phyloP scores from a whole-genome alignment of 441 rosid species.

The Eutrema salsugineum region DNA sequence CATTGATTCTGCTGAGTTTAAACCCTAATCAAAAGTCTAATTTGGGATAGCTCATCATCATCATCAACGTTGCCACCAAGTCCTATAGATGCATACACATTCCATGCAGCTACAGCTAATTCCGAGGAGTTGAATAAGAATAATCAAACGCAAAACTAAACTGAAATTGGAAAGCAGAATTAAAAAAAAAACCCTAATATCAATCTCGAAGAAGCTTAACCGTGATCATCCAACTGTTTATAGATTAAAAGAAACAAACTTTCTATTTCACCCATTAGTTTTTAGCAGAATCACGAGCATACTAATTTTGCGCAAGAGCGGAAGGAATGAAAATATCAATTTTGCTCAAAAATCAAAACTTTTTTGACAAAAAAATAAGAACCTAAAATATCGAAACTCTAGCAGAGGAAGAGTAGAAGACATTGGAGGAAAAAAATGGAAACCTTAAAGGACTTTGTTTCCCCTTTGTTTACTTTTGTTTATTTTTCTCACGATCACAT shows the following conservation, averaged over 20 bases:
- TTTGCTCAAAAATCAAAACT: not conserved
- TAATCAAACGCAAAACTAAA: not conserved
- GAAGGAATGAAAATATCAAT: not conserved
- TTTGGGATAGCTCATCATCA: not conserved
- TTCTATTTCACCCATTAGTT: not conserved
- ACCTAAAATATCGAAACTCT: not conserved
- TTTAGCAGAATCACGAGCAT: not conserved
- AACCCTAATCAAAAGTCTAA: not conserved
- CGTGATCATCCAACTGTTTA: constrained; percentile 10
- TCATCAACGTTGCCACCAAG: not conserved
- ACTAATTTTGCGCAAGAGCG: not conserved
- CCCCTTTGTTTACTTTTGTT: not conserved
- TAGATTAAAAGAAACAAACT: constrained; percentile 8
- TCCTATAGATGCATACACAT: not conserved
- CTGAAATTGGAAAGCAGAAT: not conserved
- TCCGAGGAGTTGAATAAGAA: not conserved
- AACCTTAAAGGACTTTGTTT: not conserved
- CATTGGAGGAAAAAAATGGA: not conserved
- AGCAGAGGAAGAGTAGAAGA: not conserved
- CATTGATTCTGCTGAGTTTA: not conserved
- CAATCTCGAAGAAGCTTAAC: not conserved
- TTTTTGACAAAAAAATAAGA: not conserved
- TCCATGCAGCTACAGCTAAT: not conserved
- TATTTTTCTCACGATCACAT: constrained; percentile 14
- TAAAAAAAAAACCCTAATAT: constrained; percentile 3